Evolutionary conservation across 2,329 filamentous ascomycete genomes (phyloP).

Genomic region (Phialemoniopsis sp.): DNA sequence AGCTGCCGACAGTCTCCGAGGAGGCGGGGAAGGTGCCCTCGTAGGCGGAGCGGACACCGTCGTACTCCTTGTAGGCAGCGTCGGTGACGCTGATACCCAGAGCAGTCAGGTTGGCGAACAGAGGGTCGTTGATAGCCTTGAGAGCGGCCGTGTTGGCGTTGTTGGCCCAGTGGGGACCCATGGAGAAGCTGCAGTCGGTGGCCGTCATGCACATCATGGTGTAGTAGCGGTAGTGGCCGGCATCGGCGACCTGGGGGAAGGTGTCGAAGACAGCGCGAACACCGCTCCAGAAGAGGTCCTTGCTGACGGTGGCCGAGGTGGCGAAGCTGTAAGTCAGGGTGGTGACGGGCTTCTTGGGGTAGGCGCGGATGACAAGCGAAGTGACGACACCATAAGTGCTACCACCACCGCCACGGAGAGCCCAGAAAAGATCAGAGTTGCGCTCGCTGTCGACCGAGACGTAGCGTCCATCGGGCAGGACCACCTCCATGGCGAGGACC

Average conservation of each 20-base stretch:
- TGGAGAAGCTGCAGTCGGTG: conserved; percentile 15
- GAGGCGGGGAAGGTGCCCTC: conserved; percentile 20
- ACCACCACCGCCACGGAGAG: conserved; percentile 44
- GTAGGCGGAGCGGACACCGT: neutral
- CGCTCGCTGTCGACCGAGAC: conserved; percentile 34
- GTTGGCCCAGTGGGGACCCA: conserved; percentile 19
- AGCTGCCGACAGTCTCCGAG: conserved; percentile 34
- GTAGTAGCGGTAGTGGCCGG: conserved; percentile 25
- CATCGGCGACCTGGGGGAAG: conserved; percentile 19
- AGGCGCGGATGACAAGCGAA: conserved; percentile 13
- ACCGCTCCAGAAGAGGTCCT: conserved; percentile 29
- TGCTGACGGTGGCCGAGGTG: conserved; percentile 41
- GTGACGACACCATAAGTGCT: conserved; percentile 47
- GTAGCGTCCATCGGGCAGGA: conserved; percentile 37
- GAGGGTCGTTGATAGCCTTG: conserved; percentile 9
- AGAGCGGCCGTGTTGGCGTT: conserved; percentile 12
- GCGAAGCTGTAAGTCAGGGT: conserved; percentile 20
- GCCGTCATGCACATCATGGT: conserved; percentile 11
- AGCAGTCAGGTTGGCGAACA: conserved; percentile 15
- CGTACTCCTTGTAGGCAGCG: conserved; percentile 13
- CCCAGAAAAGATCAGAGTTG: conserved; percentile 52
- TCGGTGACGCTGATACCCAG: conserved; percentile 14
- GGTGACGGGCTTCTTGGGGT: conserved; percentile 14
- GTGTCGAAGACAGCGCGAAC: conserved; percentile 20
- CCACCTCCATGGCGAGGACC: conserved; percentile 42